These are phyloP conservation scores for Ensete ventricosum DNA, from an alignment of 176 grass and related monocot genomes.

Conservation along the genomic window DNA sequence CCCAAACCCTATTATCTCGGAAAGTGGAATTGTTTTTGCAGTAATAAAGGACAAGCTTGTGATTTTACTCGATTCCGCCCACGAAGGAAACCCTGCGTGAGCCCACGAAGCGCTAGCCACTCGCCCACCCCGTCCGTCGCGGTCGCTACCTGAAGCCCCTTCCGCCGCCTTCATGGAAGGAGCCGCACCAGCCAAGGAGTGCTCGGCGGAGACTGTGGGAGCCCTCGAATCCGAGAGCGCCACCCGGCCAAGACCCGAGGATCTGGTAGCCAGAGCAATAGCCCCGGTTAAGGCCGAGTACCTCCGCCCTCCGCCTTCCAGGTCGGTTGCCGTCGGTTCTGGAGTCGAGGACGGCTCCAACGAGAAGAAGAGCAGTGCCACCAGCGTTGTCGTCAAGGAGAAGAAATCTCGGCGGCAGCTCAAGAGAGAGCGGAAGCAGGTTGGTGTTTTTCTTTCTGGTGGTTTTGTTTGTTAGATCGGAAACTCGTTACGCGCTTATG, in stretches of 20 bases:
- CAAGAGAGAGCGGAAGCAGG: conserved; percentile 74
- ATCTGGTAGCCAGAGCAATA: conserved; percentile 57
- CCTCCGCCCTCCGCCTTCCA: conserved; percentile 48
- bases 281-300: conserved; percentile 63
- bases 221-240: background rate
- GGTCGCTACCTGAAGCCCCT: background rate
- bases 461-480: background rate
- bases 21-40: no score
- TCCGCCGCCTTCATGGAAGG: background rate
- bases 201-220: background rate
- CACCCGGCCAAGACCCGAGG: conserved; percentile 35
- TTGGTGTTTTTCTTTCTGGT: conserved; percentile 5
- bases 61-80: no score
- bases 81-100: no score
- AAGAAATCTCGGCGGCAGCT: conserved; percentile 86
- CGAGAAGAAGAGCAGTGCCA: conserved; percentile 16
- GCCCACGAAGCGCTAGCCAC: no score
- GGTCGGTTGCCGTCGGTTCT: background rate
- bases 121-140: no score
- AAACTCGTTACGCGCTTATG: background rate
- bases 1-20: no score
- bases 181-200: background rate
- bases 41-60: no score
- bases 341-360: conserved; percentile 13
- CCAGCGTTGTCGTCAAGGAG: conserved; percentile 30